Base-by-base conservation (phyloP, 208 protist genomes). In the Crithidia bombi region DNA sequence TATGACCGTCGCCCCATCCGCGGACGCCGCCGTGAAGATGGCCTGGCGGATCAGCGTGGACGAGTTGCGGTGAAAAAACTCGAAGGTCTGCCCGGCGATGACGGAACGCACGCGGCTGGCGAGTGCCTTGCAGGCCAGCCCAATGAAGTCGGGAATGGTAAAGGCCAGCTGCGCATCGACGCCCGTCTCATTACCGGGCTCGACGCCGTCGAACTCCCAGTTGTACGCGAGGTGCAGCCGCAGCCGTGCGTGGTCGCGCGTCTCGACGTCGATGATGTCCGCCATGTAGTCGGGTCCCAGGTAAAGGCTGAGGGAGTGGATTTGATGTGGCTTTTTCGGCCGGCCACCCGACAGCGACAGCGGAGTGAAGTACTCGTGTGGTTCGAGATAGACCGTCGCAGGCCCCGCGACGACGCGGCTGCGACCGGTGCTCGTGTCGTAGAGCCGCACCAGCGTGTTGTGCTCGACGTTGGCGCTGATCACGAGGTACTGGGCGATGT, bases 251-350 rank as follows among this genome's bases (percentile, higher is more conserved):
- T 99, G 97, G 57, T 99, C 98, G 32, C 87, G 77, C 0, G 97
- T 99, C 80, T 99, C 96, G 0, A 99, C 94, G 26, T 87, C 85
- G 68, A 98, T 86, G 21, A 84, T 52, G 73, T 98, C 97, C 12
- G 92, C 85, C 92, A 98, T 98, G 75, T 98, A 98, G 78, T 98
- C 96, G 17, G 97, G 97, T n/a, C 97, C 97, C 19, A 98, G 79
- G 66, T 90, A 96, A 19, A 99, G 85, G 43, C 81, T 79, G 1
- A 99, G 83, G n/a, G 86, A 76, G 67, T 94, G 87, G 73, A 99
- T 98, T 63, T 84, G 75, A 39, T 93, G 78, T n/a, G 87, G 77
- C 52, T 73, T n/a, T 79, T 95, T 96, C 11, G 90, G 92, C 15
- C 71, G 69, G 0, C 89, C 96, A 46, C 92, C 98, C 51, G 92